These are phyloP conservation scores for Roridomyces roridus DNA, from an alignment of 768 basidiomycete genomes.

Conservation along the genomic window DNA sequence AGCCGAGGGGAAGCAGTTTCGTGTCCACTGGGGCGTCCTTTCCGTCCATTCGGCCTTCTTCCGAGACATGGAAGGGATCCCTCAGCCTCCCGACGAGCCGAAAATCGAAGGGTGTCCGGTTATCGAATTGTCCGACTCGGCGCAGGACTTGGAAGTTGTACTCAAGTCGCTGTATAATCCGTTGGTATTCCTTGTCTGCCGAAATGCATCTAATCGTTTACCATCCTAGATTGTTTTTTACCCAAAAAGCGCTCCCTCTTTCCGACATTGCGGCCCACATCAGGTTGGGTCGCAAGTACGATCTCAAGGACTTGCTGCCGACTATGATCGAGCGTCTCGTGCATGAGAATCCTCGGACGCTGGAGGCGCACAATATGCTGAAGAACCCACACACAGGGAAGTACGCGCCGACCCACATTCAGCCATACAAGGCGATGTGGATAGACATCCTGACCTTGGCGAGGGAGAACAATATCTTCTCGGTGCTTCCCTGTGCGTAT, in stretches of 20 bases:
- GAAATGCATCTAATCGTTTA: neutral
- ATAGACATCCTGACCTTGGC: conserved; percentile 17
- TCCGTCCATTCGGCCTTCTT: neutral
- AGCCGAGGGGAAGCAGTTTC: too few relatives aligned
- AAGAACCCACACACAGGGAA: conserved; percentile 7
- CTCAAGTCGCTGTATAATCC: too few relatives aligned
- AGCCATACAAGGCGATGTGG: neutral
- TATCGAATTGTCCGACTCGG: too few relatives aligned
- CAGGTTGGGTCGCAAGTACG: conserved; percentile 13
- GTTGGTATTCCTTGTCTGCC: too few relatives aligned
- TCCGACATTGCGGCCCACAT: neutral
- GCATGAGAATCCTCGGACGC: conserved; percentile 11
- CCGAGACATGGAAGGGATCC: neutral
- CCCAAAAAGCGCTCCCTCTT: neutral
- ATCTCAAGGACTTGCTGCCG: conserved; percentile 1
- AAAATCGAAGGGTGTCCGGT: too few relatives aligned
- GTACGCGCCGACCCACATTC: conserved; percentile 6
- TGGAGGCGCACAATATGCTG: conserved; percentile 10
- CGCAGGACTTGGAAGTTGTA: too few relatives aligned
- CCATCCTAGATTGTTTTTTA: neutral
- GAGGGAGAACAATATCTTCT: conserved; percentile 11
- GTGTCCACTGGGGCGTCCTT: too few relatives aligned
- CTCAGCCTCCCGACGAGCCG: too few relatives aligned
- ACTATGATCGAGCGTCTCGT: conserved; percentile 11
- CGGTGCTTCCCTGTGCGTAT: conserved; percentile 19